phyloP scores from a whole-genome alignment of 2,329 filamentous ascomycete species.

The Ophiocordyceps australis region DNA sequence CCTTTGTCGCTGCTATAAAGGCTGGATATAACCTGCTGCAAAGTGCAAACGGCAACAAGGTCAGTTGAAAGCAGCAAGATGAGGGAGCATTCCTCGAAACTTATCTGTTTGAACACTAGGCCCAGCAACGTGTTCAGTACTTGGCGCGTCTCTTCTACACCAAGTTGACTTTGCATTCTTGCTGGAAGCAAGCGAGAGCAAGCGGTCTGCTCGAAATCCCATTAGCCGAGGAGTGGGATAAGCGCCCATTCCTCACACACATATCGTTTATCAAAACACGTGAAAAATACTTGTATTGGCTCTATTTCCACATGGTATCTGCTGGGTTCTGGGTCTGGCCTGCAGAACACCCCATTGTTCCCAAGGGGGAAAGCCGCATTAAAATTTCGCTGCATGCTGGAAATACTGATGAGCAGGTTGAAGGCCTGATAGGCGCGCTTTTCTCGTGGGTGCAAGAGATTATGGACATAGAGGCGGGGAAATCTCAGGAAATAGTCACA shows the following conservation, averaged over 20 bases:
- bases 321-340: slow-evolving; percentile 6
- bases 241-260: slow-evolving; percentile 8
- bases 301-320: slow-evolving; percentile 8
- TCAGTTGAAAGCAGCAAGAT: slow-evolving; percentile 3
- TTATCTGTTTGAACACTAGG: too few relatives aligned
- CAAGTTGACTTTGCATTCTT: slow-evolving; percentile 5
- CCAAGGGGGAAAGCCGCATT: slow-evolving; percentile 16
- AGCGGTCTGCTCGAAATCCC: slow-evolving; percentile 11
- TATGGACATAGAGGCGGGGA: slow-evolving; percentile 2
- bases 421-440: slow-evolving; percentile 2
- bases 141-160: slow-evolving; percentile 11
- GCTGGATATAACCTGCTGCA: slow-evolving; percentile 6
- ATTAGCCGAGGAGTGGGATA: slow-evolving; percentile 9
- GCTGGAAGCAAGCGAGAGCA: slow-evolving; percentile 7
- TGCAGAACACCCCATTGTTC: slow-evolving; percentile 19
- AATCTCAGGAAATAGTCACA: too few relatives aligned
- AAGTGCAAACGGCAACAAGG: slow-evolving; percentile 2
- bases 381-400: slow-evolving; percentile 20
- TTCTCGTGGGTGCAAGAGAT: slow-evolving; percentile 5
- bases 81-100: too few relatives aligned
- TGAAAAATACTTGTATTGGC: slow-evolving; percentile 6
- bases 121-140: too few relatives aligned
- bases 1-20: slow-evolving; percentile 5
- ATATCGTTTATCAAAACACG: slow-evolving; percentile 11
- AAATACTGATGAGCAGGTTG: slow-evolving; percentile 17